Evolutionary conservation across 2,329 filamentous ascomycete genomes (phyloP), one percentile per base, ranked within the genome.

Genomic region (Nigrospora oryzae): DNA sequence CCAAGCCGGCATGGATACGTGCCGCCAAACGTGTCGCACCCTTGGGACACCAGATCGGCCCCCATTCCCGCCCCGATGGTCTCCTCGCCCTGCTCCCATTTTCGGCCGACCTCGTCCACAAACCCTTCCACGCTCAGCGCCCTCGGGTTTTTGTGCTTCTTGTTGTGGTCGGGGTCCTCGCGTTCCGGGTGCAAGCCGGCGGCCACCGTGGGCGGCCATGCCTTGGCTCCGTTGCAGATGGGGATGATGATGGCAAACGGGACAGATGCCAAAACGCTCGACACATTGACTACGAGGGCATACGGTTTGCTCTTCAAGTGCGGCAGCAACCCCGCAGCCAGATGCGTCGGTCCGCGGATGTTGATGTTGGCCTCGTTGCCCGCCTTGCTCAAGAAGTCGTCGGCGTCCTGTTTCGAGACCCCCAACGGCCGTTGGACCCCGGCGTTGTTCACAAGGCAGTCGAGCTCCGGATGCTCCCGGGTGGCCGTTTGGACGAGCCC

Each of bases 361-460:
- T 81, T 79, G 57, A 77, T 79, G 51, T 77, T 62, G 42, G 81
- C 73, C 49, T 81, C 76, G 34, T 76, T 62, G 48, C 80, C 75
- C 0, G 74, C 75, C 45, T 73, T 73, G 12, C 54, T 19, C 0
- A 78, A 62, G 36, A 77, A 72, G 28, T 71, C 64, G 0, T 59
- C 53, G 19, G 60, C 57, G n/a, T 52, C 54, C 17, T 65, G 65
- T 35, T 61, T 58, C 8, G 57, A 28, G 1, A 75, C 63, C 14
- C 73, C 57, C 1, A 81, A 64, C 0, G 74, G 77, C 2, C 74
- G 61, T 54, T 81, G 76, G 0, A 80, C 72, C 2, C 75, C 76
- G 0, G 76, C 76, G 44, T 81, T 80, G 61, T 80, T 81, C 54
- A 81, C 62, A 0, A 81, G 55, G 50, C 75, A 80, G 58, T 81